Conservation (phyloP, 495 filamentous ascomycete genomes). For the Xylaria castorea region DNA sequence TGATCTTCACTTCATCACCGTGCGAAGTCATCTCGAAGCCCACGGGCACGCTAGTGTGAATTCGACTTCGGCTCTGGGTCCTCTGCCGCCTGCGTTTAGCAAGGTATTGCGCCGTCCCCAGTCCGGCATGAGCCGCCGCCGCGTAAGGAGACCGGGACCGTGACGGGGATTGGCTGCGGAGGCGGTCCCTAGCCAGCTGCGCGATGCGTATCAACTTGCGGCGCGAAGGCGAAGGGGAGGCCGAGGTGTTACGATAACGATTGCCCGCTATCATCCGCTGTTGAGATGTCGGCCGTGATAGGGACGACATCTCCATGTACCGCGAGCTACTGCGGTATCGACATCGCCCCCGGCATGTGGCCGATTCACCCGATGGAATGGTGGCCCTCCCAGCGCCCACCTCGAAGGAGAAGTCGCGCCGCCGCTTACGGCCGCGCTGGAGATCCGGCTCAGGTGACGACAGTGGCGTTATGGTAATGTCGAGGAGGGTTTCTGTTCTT, state of each 20-base stretch:
- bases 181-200: constrained; percentile 36
- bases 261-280: background rate
- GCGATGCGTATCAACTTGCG: constrained; percentile 40
- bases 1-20: constrained; percentile 6
- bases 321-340: constrained; percentile 48
- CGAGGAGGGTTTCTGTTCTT: constrained; percentile 34
- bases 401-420: constrained; percentile 36
- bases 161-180: constrained; percentile 47
- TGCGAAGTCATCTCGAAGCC: constrained; percentile 8
- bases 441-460: constrained; percentile 42
- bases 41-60: constrained; percentile 26
- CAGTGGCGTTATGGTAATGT: constrained; percentile 36
- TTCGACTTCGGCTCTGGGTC: constrained; percentile 46
- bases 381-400: constrained; percentile 28
- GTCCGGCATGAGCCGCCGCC: constrained; percentile 14
- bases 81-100: constrained; percentile 45
- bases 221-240: constrained; percentile 42
- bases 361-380: constrained; percentile 46
- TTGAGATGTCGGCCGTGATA: constrained; percentile 26
- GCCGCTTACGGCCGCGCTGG: constrained; percentile 46
- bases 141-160: constrained; percentile 40
- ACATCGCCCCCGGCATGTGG: constrained; percentile 48
- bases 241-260: constrained; percentile 35
- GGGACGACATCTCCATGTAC: constrained; percentile 34
- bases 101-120: constrained; percentile 24